Base-by-base conservation (phyloP, 148 eudicot species). In the Hydrangea macrophylla region DNA sequence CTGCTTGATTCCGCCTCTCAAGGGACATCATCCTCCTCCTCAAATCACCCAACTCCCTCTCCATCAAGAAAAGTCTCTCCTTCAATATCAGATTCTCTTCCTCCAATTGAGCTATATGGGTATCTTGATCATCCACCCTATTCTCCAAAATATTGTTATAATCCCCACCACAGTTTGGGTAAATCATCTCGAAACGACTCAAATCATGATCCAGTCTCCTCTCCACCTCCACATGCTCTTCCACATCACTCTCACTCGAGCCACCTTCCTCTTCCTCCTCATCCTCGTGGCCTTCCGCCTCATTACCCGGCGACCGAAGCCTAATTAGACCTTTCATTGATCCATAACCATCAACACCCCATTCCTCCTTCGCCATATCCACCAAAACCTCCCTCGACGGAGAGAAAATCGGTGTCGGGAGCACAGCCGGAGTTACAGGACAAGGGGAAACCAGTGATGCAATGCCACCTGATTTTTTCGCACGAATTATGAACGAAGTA, bases 291-390 rank as follows among this genome's bases (percentile, higher is more conserved):
- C 64, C 74, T 33, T 79, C 84, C n/a, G 70, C 85, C 27, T 82
- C 92, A 45, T 82, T 75, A 7, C 94, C 96, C 0, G 92, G 88
- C 1, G 96, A 86, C 36, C 96, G 73, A 53, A 90, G 79, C 86
- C 99, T 83, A 62, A 94, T 94, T 73, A 90, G 71, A 2, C 99
- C 97, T 64, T 94, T 94, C 99, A 94, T 94, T 0, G 96, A 88
- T 10, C 99, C 99, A 71, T 94, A 94, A 26, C 99, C 99, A 75
- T 94, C 97, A 7, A 94, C 99, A 4, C 99, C 98, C 99, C 97
- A 94, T 75, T 94, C 98, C 67, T 90, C 98, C 69, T 93, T 93
- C 0, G 98, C 98, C 92, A 83, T 93, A 54, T 93, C 98, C 59
- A 87, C 98, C 73, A 90, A 71, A 12, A 85, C 88, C 82, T 94